Evolutionary conservation across 139 green algal genomes (phyloP).

Genomic region (Mychonastes homosphaera): DNA sequence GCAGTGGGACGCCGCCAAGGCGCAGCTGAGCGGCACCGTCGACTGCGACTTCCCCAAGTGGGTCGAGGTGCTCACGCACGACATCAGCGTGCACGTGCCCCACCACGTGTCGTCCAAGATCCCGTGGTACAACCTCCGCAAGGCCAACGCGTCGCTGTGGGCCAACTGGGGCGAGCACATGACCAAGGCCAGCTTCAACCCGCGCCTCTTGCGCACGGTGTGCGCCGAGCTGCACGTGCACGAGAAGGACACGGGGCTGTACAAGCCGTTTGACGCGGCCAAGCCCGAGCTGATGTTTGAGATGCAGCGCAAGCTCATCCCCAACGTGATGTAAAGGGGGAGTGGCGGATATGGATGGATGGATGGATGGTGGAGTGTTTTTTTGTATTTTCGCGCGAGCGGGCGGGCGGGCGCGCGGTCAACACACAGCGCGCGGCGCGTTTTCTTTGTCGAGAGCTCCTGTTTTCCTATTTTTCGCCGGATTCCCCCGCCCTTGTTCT

Average conservation of each 20-base stretch:
- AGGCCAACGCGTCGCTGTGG: conserved; percentile 47
- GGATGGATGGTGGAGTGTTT: too few relatives aligned
- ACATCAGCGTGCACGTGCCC: conserved; percentile 95
- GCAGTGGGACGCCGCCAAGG: conserved; percentile 87
- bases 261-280: conserved; percentile 65
- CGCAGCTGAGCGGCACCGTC: conserved; percentile 74
- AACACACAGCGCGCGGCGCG: too few relatives aligned
- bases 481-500: too few relatives aligned
- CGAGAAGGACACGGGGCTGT: conserved; percentile 55
- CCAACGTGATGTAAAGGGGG: conserved; percentile 37
- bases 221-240: conserved; percentile 72
- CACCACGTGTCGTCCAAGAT: conserved; percentile 94
- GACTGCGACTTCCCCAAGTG: conserved; percentile 88
- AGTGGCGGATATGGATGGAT: too few relatives aligned
- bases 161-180: conserved; percentile 87
- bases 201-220: conserved; percentile 86
- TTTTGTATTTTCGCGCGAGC: too few relatives aligned
- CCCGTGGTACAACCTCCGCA: conserved; percentile 90
- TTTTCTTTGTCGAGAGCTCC: too few relatives aligned
- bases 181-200: conserved; percentile 86
- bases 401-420: too few relatives aligned
- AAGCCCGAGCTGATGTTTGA: conserved; percentile 64
- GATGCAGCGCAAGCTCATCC: conserved; percentile 63
- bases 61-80: conserved; percentile 92
- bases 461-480: too few relatives aligned